Evolutionary conservation across 179 eudicot species (phyloP), one percentile per base, ranked within the genome.

Genomic region (Spinacia oleracea): DNA sequence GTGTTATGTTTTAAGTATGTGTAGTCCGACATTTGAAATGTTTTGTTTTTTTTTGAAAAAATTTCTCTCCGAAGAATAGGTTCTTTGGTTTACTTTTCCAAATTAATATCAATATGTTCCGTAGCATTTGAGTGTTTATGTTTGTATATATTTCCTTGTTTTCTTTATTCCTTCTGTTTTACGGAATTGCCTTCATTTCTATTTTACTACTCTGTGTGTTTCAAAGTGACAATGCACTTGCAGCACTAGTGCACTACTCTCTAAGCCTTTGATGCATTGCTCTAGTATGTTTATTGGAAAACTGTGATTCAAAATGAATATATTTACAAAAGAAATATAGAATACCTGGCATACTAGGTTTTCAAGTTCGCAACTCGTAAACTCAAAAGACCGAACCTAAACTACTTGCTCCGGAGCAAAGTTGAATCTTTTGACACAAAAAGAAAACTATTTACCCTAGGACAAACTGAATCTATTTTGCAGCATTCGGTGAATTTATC

Each of bases 391-490:
- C n/a, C 29, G 15, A 48, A 48, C 6, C 27, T 31, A 32, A 31
- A 31, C 4, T 32, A 32, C 40, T 64, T 64, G 34, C 69, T 31
- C 20, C 1, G 40, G 21, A 21, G 32, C 42, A 64, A 15, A 7
- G 5, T 64, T 64, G n/a, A 14, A 32, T 32, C 14, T 64, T 9
- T n/a, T 58, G 16, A 25, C 31, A 58, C 29, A 1, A 71, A 46
- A 46, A 7, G 9, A 20, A 2, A 7, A 48, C 25, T 45, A 14
- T n/a, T 48, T 71, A 20, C 42, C 29, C 25, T 6, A 3, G 38
- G 38, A 32, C 73, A 70, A 23, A 27, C 48, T 46, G 55, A 15
- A 46, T 70, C n/a, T 45, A 6, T 45, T 70, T 70, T 70, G 74
- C 74, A 70, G 74, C 73, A n/a, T 23, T 45, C 6, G 23, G 10